Conservation (phyloP, 1,139 yeast genomes). For the Eremothecium cymbalariae region DNA sequence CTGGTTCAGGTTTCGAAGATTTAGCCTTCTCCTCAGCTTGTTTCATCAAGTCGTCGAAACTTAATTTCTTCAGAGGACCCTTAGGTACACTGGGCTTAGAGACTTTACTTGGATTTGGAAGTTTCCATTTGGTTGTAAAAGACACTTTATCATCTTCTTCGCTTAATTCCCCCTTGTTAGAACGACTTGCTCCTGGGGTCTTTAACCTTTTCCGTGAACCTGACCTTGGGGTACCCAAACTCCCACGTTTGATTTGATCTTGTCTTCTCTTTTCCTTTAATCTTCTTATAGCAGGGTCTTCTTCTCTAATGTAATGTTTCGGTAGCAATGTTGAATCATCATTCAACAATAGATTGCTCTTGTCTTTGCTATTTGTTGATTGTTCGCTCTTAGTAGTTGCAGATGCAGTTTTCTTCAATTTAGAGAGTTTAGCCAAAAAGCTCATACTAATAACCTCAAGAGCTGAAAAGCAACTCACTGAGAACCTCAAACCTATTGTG, state of each 20-base stretch:
- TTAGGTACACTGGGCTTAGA: conserved; percentile 18
- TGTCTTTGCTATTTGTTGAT: conserved; percentile 1
- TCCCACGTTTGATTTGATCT: conserved; percentile 33
- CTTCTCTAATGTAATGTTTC: conserved; percentile 25
- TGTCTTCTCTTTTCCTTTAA: conserved; percentile 56
- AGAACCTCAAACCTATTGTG: too few relatives aligned
- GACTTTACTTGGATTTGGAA: conserved; percentile 10
- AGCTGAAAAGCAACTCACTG: background rate
- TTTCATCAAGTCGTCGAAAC: conserved; percentile 61
- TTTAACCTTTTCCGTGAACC: too few relatives aligned
- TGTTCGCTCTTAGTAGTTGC: conserved; percentile 1
- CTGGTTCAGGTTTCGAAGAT: conserved; percentile 4
- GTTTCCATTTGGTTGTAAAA: conserved; percentile 19
- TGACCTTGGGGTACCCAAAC: too few relatives aligned
- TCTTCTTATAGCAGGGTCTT: conserved; percentile 42
- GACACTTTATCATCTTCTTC: too few relatives aligned
- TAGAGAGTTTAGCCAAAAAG: conserved; percentile 21
- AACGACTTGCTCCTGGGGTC: too few relatives aligned
- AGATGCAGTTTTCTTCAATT: conserved; percentile 15
- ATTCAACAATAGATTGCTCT: background rate
- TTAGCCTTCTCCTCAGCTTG: conserved; percentile 51
- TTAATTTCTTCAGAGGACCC: conserved; percentile 40
- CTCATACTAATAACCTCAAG: conserved; percentile 15
- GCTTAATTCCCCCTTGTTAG: too few relatives aligned
- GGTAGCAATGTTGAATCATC: conserved; percentile 21